These are phyloP conservation scores for Arthroderma sp. DNA, from an alignment of 2,329 filamentous ascomycete species.

Conservation along the genomic window DNA sequence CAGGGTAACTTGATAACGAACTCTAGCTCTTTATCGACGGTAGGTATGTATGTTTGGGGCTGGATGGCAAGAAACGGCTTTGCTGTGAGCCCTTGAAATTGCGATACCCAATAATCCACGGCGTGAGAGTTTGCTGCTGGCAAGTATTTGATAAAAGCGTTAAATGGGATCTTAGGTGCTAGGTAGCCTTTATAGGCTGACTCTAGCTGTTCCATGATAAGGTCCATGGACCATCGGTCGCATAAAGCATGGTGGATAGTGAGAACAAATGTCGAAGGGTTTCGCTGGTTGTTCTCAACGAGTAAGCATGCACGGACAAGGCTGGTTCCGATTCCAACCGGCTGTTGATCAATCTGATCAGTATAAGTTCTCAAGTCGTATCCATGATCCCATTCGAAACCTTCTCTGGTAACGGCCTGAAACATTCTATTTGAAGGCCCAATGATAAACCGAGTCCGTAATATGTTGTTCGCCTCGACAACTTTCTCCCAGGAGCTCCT, in stretches of 20 bases:
- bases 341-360: too few species aligned
- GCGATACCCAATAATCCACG: neutral
- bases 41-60: neutral
- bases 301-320: too few species aligned
- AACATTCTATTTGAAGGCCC: neutral
- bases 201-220: neutral
- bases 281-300: too few species aligned
- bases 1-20: neutral
- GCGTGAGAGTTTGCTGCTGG: neutral
- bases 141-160: neutral
- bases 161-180: neutral
- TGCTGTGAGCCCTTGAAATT: neutral
- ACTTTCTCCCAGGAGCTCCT: constrained; percentile 25
- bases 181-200: neutral
- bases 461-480: constrained; percentile 21
- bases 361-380: too few species aligned
- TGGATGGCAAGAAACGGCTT: neutral
- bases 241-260: neutral
- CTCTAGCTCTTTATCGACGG: neutral
- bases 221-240: neutral
- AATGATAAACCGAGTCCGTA: constrained; percentile 22
- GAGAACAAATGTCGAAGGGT: neutral
- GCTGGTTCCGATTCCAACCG: too few species aligned
- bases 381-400: too few species aligned
- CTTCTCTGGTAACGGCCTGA: too few species aligned